These are phyloP conservation scores for Phytophthora agathidicida DNA, from an alignment of 352 stramenopile genomes.

Conservation along the genomic window DNA sequence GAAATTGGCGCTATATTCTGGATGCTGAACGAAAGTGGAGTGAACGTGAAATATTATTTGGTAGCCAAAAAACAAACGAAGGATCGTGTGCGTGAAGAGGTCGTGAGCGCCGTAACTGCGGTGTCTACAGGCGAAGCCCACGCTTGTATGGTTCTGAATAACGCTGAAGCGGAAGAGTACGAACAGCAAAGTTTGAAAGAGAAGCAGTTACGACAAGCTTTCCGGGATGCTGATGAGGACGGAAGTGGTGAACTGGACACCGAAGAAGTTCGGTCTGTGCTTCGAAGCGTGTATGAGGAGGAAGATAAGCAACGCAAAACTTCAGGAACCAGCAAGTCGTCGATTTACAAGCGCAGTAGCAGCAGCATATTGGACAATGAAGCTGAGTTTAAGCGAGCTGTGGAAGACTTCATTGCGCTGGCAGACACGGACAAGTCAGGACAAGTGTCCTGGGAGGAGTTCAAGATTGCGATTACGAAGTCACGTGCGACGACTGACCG, in stretches of 20 bases:
- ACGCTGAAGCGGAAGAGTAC: conserved; percentile 74
- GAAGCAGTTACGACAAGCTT: conserved; percentile 84
- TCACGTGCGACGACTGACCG: conserved; percentile 70
- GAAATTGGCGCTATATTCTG: conserved; percentile 85
- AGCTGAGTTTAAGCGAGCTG: conserved; percentile 54
- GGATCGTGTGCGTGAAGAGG: conserved; percentile 51
- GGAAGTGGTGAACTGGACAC: conserved; percentile 79
- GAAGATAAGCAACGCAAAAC: conserved; percentile 59
- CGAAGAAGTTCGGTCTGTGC: conserved; percentile 74
- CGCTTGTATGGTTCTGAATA: conserved; percentile 66
- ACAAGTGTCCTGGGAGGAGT: conserved; percentile 87
- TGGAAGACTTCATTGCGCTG: conserved; percentile 82
- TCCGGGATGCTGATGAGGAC: conserved; percentile 77
- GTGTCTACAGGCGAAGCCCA: conserved; percentile 59
- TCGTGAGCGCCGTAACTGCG: conserved; percentile 55
- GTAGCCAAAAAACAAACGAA: conserved; percentile 75
- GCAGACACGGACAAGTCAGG: conserved; percentile 82
- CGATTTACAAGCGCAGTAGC: conserved; percentile 43
- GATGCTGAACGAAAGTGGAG: conserved; percentile 83
- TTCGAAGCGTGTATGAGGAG: conserved; percentile 75
- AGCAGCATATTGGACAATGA: conserved; percentile 65
- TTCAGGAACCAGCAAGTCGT: conserved; percentile 34
- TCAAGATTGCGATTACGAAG: conserved; percentile 85
- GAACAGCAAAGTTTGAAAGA: conserved; percentile 86
- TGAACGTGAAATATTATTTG: conserved; percentile 84